Evolutionary conservation across 176 grass and related monocot genomes (phyloP).

Genomic region (Ampelocalamus luodianensis): DNA sequence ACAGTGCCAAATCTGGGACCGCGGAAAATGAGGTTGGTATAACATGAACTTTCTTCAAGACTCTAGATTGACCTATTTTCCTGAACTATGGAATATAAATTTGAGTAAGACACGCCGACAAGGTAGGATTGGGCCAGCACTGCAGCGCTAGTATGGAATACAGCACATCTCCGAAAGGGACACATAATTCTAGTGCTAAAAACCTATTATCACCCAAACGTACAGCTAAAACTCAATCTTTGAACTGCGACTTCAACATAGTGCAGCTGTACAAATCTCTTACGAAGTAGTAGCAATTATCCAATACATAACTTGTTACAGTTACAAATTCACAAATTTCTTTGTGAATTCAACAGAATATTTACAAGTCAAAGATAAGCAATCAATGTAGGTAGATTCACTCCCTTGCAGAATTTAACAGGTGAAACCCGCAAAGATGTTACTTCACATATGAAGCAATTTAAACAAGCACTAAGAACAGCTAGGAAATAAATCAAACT

Average conservation of each 20-base stretch:
- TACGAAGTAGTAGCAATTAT: neutral
- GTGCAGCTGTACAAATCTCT: neutral
- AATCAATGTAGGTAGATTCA: neutral
- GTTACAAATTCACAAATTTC: neutral
- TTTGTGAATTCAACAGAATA: neutral
- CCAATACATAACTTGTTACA: neutral
- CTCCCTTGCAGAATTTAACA: neutral
- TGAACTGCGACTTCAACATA: neutral
- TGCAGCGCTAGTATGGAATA: slow-evolving; percentile 30
- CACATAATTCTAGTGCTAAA: slow-evolving; percentile 13
- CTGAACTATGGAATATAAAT: neutral
- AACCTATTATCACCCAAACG: neutral
- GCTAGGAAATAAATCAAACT: neutral
- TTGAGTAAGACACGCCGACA: slow-evolving; percentile 24
- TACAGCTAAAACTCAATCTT: neutral
- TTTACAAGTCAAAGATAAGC: neutral
- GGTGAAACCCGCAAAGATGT: neutral
- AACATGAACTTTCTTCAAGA: slow-evolving; percentile 11
- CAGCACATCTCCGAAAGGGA: slow-evolving; percentile 32
- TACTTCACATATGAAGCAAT: neutral
- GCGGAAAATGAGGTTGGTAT: slow-evolving; percentile 1
- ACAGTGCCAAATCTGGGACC: slow-evolving; percentile 30
- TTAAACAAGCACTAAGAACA: neutral
- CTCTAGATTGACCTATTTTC: slow-evolving; percentile 15
- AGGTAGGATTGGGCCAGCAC: slow-evolving; percentile 12